phyloP scores from a whole-genome alignment of 2,329 filamentous ascomycete species.

The Rhynchosporium agropyri region DNA sequence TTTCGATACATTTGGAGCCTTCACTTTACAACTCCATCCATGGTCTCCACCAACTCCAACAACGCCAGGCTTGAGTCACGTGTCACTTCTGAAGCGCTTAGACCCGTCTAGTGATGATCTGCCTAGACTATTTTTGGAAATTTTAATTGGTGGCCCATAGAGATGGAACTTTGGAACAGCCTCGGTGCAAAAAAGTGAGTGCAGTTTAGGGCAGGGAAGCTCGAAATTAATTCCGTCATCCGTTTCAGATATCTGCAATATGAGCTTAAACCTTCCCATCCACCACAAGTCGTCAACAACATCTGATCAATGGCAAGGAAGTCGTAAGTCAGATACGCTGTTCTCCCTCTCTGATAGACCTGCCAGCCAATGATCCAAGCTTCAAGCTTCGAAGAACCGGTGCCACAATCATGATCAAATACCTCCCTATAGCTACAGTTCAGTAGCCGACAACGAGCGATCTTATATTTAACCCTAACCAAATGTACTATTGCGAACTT shows the following conservation, averaged over 20 bases:
- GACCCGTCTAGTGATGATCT: background rate
- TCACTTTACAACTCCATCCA: conserved; percentile 1
- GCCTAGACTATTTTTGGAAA: conserved; percentile 10
- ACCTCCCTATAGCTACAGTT: too few species aligned
- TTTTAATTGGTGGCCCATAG: background rate
- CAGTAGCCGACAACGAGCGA: too few species aligned
- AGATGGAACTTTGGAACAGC: background rate
- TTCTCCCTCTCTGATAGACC: too few species aligned
- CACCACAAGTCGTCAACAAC: background rate
- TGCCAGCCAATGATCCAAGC: background rate
- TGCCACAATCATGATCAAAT: too few species aligned
- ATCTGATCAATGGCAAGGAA: background rate
- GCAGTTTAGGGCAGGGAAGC: background rate
- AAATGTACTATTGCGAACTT: too few species aligned
- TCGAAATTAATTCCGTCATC: conserved; percentile 11
- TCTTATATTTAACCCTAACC: too few species aligned
- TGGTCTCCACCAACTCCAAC: background rate
- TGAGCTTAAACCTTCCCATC: conserved; percentile 4
- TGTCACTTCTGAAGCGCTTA: background rate
- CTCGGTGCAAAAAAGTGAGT: background rate
- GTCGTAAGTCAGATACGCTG: background rate
- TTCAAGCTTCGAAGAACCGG: background rate
- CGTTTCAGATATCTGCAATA: conserved; percentile 8
- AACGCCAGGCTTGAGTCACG: background rate
- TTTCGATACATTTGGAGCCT: background rate